Evolutionary conservation across 1,284 basidiomycete genomes (phyloP), one percentile per base, ranked within the genome.

Genomic region (Pseudozyma pruni): DNA sequence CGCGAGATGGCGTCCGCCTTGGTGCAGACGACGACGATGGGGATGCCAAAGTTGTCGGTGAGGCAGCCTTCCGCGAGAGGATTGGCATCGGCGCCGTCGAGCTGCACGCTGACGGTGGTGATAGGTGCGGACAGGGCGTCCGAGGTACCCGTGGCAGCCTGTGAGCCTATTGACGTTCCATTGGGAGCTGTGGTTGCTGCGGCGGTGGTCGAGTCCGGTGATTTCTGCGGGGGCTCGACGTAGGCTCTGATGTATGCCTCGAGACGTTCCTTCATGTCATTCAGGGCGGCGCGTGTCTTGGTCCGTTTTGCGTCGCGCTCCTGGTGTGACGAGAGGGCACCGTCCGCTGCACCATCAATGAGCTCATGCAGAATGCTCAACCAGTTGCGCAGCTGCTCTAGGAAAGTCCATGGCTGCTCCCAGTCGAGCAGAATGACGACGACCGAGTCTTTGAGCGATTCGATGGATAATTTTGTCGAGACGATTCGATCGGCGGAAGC

Each of bases 401-500:
- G 83, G 83, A 98, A 97, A 0, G 89, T 88, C 88, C 91, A 93
- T 0, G 95, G 95, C 72, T 88, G 88, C 72, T 93, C 93, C 95
- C 94, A 98, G 83, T 98, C 95, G n/a, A 98, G 85, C 0, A 90
- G 87, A 73, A 98, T 91, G 74, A 97, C 85, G 44, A 94, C 88
- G 13, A 93, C 86, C 0, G 92, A 91, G 76, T 95, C 90, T 33
- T 89, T 86, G 9, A 94, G 83, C 6, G 88, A 85, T 16, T 57
- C 61, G 51, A 78, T 61, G 13, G 76, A 75, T 3, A 72, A 56
- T 9, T 46, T 62, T 1, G 62, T 45, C 11, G 50, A 17, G 13
- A 14, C 45, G 39, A 20, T 32, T 44, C 7, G 35, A 29, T 6
- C 7, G 27, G 44, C 19, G 8, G 48, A 14, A 16, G 48, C 14